phyloP scores from a whole-genome alignment of 805 yeast species.

The Wickerhamomyces canadensis region DNA sequence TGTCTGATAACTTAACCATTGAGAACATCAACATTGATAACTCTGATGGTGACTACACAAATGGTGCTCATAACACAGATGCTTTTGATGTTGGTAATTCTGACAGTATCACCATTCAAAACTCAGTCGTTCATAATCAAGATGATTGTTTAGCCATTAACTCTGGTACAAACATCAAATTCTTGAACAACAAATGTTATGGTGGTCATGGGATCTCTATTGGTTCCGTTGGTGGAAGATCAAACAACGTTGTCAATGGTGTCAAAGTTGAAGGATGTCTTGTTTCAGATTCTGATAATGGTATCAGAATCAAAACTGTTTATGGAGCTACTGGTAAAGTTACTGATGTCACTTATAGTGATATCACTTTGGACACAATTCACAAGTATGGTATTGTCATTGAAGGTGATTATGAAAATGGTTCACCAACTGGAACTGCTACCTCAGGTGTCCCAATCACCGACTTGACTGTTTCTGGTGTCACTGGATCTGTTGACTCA shows the following conservation, averaged over 20 bases:
- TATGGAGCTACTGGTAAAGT: slow-evolving; percentile 14
- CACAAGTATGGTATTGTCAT: slow-evolving; percentile 12
- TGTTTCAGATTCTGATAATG: slow-evolving; percentile 11
- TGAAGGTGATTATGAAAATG: slow-evolving; percentile 13
- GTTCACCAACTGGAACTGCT: slow-evolving; percentile 11
- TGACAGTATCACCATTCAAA: slow-evolving; percentile 6
- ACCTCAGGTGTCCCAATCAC: slow-evolving; percentile 15
- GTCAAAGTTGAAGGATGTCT: slow-evolving; percentile 6
- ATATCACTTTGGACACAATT: slow-evolving; percentile 5
- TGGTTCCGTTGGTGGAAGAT: slow-evolving; percentile 16
- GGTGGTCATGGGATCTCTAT: slow-evolving; percentile 18
- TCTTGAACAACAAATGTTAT: slow-evolving; percentile 11
- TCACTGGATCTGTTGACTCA: slow-evolving; percentile 11
- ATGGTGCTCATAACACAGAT: slow-evolving; percentile 16
- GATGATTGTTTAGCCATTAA: slow-evolving; percentile 18
- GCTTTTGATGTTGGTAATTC: slow-evolving; percentile 13
- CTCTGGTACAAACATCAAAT: slow-evolving; percentile 12
- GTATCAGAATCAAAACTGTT: slow-evolving; percentile 14
- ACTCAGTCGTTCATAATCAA: slow-evolving; percentile 11
- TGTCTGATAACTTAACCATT: slow-evolving; percentile 5
- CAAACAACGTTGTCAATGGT: slow-evolving; percentile 8
- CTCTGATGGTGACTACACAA: slow-evolving; percentile 8
- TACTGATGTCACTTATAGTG: slow-evolving; percentile 7
- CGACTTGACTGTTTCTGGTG: slow-evolving; percentile 6
- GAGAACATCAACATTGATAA: slow-evolving; percentile 8